phyloP scores from a whole-genome alignment of 2,329 filamentous ascomycete genomes.

The Samsoniella hepiali region DNA sequence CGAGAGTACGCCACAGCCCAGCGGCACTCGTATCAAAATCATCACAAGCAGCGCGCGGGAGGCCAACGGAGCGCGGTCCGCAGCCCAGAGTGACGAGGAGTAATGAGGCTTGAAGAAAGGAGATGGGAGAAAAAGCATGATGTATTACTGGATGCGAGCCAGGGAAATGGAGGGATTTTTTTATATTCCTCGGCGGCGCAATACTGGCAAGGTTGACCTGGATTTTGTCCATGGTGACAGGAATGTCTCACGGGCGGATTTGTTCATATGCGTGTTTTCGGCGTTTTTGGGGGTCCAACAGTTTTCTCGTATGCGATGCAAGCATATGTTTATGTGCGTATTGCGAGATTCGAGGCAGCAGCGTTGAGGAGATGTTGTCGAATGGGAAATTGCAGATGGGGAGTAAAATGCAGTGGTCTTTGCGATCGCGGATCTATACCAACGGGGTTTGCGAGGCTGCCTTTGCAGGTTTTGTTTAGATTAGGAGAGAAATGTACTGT shows the following conservation, averaged over 20 bases:
- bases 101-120: slow-evolving; percentile 27
- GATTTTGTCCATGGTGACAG: slow-evolving; percentile 3
- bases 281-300: slow-evolving; percentile 23
- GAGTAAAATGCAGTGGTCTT: slow-evolving; percentile 8
- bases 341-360: slow-evolving; percentile 3
- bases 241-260: slow-evolving; percentile 4
- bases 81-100: slow-evolving; percentile 53
- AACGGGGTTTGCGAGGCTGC: slow-evolving; percentile 4
- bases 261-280: slow-evolving; percentile 25
- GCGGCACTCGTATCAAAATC: slow-evolving; percentile 67
- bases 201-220: slow-evolving; percentile 18
- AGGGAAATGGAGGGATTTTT: slow-evolving; percentile 15
- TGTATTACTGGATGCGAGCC: slow-evolving; percentile 18
- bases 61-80: slow-evolving; percentile 38
- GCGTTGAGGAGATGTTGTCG: background rate
- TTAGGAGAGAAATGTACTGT: slow-evolving; percentile 38
- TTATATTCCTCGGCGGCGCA: slow-evolving; percentile 16
- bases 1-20: slow-evolving; percentile 63
- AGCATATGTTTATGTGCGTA: background rate
- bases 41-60: slow-evolving; percentile 44
- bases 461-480: slow-evolving; percentile 30
- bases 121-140: slow-evolving; percentile 18
- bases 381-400: slow-evolving; percentile 7
- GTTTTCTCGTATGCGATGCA: slow-evolving; percentile 1
- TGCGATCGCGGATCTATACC: slow-evolving; percentile 5